These are phyloP conservation scores for Apiospora koreana DNA, from an alignment of 2,329 filamentous ascomycete species.

Conservation along the genomic window DNA sequence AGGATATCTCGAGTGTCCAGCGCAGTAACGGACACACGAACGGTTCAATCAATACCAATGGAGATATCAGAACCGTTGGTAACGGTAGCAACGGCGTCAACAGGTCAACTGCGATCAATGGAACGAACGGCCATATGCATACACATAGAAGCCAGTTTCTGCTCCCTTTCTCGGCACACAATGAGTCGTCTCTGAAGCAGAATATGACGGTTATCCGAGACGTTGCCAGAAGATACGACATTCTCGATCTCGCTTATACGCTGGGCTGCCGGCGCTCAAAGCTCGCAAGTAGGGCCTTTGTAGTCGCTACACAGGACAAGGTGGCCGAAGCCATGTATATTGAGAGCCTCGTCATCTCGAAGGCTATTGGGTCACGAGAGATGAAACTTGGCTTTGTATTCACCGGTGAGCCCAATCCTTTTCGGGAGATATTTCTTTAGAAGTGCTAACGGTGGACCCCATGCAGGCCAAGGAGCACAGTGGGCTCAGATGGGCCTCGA, in stretches of 20 bases:
- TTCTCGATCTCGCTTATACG: conserved; percentile 21
- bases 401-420: conserved; percentile 19
- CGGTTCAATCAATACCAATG: no score
- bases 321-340: neutral
- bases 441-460: no score
- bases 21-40: no score
- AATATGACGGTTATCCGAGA: neutral
- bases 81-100: no score
- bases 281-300: neutral
- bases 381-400: neutral
- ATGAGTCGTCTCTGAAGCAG: neutral
- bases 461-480: conserved; percentile 33
- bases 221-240: conserved; percentile 18
- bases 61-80: no score
- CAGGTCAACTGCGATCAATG: no score
- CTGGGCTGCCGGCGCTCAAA: conserved; percentile 14
- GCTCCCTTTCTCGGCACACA: neutral
- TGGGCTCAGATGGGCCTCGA: conserved; percentile 29
- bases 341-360: neutral
- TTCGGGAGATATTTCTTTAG: no score
- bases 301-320: neutral
- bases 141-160: neutral
- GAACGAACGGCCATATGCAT: neutral
- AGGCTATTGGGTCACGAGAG: neutral
- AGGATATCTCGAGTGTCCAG: neutral